phyloP scores from a whole-genome alignment of 2,329 filamentous ascomycete species.

The Aspergillus sp. region DNA sequence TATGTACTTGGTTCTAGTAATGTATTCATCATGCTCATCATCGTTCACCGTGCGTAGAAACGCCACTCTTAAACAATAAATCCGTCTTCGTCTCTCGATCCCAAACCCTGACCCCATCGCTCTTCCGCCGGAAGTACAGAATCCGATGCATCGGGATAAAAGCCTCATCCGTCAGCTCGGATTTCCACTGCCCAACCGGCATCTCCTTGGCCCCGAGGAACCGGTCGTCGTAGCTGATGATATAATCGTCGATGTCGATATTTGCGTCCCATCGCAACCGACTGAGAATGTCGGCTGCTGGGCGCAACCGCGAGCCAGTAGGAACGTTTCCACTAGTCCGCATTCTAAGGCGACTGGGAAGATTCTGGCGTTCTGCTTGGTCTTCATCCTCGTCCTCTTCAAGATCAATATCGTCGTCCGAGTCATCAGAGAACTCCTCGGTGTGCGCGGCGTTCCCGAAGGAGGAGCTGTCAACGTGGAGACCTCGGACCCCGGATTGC shows the following conservation, averaged over 20 bases:
- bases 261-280: constrained; percentile 3
- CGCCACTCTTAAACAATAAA: constrained; percentile 3
- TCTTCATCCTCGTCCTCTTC: constrained; percentile 3
- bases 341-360: background rate
- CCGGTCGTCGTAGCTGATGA: constrained; percentile 7
- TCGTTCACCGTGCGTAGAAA: background rate
- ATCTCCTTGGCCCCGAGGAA: constrained; percentile 6
- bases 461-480: constrained; percentile 1
- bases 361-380: background rate
- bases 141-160: constrained; percentile 11
- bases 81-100: constrained; percentile 5
- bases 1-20: too few species aligned
- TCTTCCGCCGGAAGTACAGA: constrained; percentile 6
- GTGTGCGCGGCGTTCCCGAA: background rate
- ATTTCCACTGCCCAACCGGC: constrained; percentile 5
- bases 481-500: background rate
- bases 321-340: background rate
- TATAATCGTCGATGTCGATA: constrained; percentile 6
- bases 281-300: constrained; percentile 5
- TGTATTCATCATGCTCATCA: too few species aligned
- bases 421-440: background rate
- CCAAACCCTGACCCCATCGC: constrained; percentile 7
- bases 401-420: constrained; percentile 4
- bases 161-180: constrained; percentile 7
- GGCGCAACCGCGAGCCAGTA: background rate